Base-by-base conservation (phyloP, 2,329 filamentous ascomycete genomes). In the Penicillium concentricum region DNA sequence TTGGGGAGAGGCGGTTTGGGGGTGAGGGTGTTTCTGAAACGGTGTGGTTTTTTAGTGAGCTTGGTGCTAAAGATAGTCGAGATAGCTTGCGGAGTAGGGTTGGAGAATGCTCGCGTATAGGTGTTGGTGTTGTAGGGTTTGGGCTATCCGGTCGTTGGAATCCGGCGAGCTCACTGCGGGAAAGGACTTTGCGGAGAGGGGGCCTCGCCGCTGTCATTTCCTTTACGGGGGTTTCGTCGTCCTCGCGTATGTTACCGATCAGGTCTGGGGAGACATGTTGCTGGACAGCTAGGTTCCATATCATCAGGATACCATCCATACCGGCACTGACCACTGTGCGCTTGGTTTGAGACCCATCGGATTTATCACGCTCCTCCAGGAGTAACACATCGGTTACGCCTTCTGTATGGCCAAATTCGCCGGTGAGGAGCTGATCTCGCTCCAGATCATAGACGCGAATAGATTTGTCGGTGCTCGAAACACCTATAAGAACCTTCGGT, bases 351-450 rank as follows among this genome's bases (percentile, higher is more conserved):
- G 80, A 78, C 16, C 84, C 82, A 39, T 71, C 69, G 8, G 73
- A 59, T 50, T 68, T 57, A 35, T 65, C 59, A 28, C 60, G 56
- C 3, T 69, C 59, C 53, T 89, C 84, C 12, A 93, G 72, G 18
- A 97, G 76, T 4, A 89, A 84, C 18, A 95, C 86, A 58, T 92
- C 92, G 50, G 90, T 96, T 61, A 99, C 91, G 9, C 92, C 89
- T 70, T 97, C 92, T 0, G 92, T 96, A 66, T 99, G 94, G 1
- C 94, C 94, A 85, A 92, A 97, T 75, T 97, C 94, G 39, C 91
- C 86, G 49, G 92, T 89, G 28, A 97, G 77, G 56, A 99, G 87
- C 2, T 79, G 77, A 9, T 93, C 92, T 41, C 85, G 87, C 59
- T 88, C 87, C 30, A 85, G 81, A 64, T 96, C 90, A 67, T 99